A percentile compares a stretch with the other conserved stretches of the same genome.
phyloP scores from a whole-genome alignment of 2,329 filamentous ascomycete genomes.

The Fusarium sp. region DNA sequence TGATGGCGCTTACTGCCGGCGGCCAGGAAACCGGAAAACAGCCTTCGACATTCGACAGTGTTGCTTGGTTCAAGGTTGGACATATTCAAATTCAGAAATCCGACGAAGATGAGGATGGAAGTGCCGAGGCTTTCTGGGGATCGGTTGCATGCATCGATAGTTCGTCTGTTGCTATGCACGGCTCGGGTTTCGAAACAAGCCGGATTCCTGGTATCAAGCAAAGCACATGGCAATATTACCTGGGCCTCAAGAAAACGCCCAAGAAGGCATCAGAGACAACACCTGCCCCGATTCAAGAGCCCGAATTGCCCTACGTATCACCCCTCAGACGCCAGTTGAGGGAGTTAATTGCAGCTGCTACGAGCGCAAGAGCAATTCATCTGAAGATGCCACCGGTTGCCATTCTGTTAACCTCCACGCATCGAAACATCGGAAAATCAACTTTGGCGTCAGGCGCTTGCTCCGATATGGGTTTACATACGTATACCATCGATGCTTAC shows the following conservation, averaged over 20 bases:
- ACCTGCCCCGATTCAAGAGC: slow-evolving; percentile 57
- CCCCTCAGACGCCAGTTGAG: slow-evolving; percentile 77
- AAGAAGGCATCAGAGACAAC: slow-evolving; percentile 55
- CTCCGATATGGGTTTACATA: slow-evolving; percentile 89
- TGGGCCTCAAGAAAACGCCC: slow-evolving; percentile 78
- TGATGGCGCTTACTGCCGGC: slow-evolving; percentile 63
- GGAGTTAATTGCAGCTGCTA: slow-evolving; percentile 88
- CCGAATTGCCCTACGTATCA: slow-evolving; percentile 63
- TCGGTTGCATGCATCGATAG: slow-evolving; percentile 88
- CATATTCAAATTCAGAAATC: slow-evolving; percentile 71
- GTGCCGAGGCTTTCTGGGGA: slow-evolving; percentile 81
- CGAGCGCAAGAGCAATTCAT: slow-evolving; percentile 86
- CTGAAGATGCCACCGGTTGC: slow-evolving; percentile 89
- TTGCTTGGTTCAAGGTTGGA: slow-evolving; percentile 94
- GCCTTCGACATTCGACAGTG: slow-evolving; percentile 62
- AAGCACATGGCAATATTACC: slow-evolving; percentile 90
- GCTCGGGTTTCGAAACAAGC: slow-evolving; percentile 87
- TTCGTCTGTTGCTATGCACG: slow-evolving; percentile 86
- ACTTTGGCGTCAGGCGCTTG: slow-evolving; percentile 81
- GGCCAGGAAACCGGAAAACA: slow-evolving; percentile 44
- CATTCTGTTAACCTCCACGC: slow-evolving; percentile 88
- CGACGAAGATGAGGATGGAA: slow-evolving; percentile 68
- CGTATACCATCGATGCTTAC: slow-evolving; percentile 88
- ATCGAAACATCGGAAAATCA: slow-evolving; percentile 93
- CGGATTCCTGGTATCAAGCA: slow-evolving; percentile 80